Evolutionary conservation across 1,284 basidiomycete species (phyloP), one percentile per base, ranked within the genome.

Genomic region (Mixia osmundae): DNA sequence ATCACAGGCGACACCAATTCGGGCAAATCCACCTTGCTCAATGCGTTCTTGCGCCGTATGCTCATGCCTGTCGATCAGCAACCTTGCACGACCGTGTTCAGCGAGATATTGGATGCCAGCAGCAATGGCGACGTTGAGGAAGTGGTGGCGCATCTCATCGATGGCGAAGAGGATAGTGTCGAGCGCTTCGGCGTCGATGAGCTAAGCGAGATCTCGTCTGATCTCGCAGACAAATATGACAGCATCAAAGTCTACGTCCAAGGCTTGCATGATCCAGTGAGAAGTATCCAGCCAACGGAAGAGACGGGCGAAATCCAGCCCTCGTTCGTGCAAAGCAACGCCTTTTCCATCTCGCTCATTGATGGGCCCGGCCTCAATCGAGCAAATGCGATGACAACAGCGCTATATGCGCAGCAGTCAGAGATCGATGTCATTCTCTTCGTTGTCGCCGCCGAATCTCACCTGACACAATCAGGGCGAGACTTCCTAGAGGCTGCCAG

Each of bases 371-470:
- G 91, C 43, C 70, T 99, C 35, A 99, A 99, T 59, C 72, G 83
- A 39, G 91, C 97, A 57, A 83, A 75, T 40, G 59, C 89, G 52
- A 82, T 91, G 62, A 99, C 91, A 0, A 99, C 89, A 2, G 80
- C 83, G 6, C 64, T 95, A 32, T 97, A 97, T 52, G 72, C 87
- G 14, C 78, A 83, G 23, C 89, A 97, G 57, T 80, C 91, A 55
- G 85, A 95, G 59, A 97, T 99, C 38, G 91, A 99, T 53, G 89
- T 99, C 20, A 72, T 99, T 39, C 87, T 99, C 37, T 99, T 97
- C 56, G 85, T 95, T 45, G 85, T 95, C 33, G 85, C 78, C 1
- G 85, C 91, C 5, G 89, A 95, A 61, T 97, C 97, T 58, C 89
- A 97, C 63, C 94, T 99, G 55, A 99, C 91, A 0, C 67, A 94